Evolutionary conservation across 2,329 filamentous ascomycete species (phyloP).

Genomic region (Biscogniauxia sp.): DNA sequence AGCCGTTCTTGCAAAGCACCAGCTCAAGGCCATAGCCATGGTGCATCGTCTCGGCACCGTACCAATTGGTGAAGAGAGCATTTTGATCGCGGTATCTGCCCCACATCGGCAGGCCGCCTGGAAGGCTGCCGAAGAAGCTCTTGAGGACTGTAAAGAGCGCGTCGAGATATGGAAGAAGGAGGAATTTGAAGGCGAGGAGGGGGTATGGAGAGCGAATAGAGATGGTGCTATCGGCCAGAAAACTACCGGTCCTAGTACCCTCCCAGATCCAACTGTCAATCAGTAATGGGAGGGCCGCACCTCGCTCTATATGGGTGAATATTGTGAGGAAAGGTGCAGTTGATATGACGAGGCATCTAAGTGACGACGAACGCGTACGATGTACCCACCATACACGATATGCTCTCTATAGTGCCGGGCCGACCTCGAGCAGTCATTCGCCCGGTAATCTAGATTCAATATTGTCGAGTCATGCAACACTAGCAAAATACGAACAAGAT

Average conservation of each 20-base stretch:
- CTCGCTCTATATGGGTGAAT: too few species aligned
- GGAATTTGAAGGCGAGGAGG: constrained; percentile 75
- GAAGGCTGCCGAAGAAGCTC: constrained; percentile 81
- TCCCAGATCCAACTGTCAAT: background rate
- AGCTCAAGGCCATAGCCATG: constrained; percentile 71
- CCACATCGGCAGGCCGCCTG: constrained; percentile 83
- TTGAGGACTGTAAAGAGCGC: constrained; percentile 80
- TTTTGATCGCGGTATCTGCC: constrained; percentile 81
- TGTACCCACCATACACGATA: too few species aligned
- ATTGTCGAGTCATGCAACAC: too few species aligned
- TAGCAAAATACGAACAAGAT: too few species aligned
- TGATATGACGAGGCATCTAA: too few species aligned
- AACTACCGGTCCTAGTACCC: constrained; percentile 30
- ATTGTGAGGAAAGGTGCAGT: too few species aligned
- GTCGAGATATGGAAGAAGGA: constrained; percentile 97
- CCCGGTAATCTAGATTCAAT: too few species aligned
- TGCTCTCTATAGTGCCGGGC: too few species aligned
- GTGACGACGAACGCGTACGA: too few species aligned
- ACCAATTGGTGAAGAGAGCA: constrained; percentile 88
- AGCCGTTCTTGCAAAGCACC: constrained; percentile 57
- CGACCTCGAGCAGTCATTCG: too few species aligned
- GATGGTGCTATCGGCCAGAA: constrained; percentile 63
- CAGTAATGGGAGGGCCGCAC: background rate
- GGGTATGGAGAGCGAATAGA: constrained; percentile 83
- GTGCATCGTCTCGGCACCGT: constrained; percentile 82